These are phyloP conservation scores for Neopestalotiopsis clavispora DNA, from an alignment of 2,329 filamentous ascomycete genomes.

Conservation along the genomic window DNA sequence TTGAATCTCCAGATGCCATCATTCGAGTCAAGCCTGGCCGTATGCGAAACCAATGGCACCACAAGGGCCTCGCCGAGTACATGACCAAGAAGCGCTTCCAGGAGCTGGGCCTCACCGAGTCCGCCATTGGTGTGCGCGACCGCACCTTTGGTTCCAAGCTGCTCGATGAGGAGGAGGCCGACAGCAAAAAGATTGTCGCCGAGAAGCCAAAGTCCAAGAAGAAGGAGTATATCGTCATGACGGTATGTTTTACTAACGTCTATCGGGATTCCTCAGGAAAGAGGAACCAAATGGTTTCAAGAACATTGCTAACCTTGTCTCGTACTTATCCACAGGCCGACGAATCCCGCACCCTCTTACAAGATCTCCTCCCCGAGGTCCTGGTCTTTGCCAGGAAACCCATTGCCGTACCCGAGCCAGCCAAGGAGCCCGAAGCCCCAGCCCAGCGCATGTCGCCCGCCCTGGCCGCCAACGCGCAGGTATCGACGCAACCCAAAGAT, in stretches of 20 bases:
- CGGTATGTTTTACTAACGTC: slow-evolving; percentile 24
- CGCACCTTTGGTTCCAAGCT: slow-evolving; percentile 34
- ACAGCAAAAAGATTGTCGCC: slow-evolving; percentile 16
- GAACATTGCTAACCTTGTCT: neutral
- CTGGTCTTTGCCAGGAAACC: slow-evolving; percentile 45
- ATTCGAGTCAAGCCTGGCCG: slow-evolving; percentile 39
- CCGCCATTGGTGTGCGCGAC: slow-evolving; percentile 38
- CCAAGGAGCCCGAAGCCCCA: slow-evolving; percentile 21
- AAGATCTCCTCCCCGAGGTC: slow-evolving; percentile 38
- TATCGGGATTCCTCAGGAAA: too few species aligned
- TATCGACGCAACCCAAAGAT: slow-evolving; percentile 15
- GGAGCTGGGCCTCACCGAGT: slow-evolving; percentile 36
- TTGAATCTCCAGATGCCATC: slow-evolving; percentile 33
- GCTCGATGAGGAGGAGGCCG: slow-evolving; percentile 23
- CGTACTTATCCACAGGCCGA: slow-evolving; percentile 34
- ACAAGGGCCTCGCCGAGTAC: slow-evolving; percentile 37
- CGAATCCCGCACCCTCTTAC: slow-evolving; percentile 40
- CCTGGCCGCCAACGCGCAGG: slow-evolving; percentile 30
- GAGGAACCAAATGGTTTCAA: slow-evolving; percentile 12
- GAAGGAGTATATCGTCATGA: slow-evolving; percentile 30
- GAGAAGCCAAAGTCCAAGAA: slow-evolving; percentile 25
- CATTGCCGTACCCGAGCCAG: slow-evolving; percentile 29
- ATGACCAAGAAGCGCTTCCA: slow-evolving; percentile 38
- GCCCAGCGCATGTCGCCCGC: slow-evolving; percentile 30
- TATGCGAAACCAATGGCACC: slow-evolving; percentile 41